Conservation (phyloP, 2,329 filamentous ascomycete species). For the Colletotrichum sp. region DNA sequence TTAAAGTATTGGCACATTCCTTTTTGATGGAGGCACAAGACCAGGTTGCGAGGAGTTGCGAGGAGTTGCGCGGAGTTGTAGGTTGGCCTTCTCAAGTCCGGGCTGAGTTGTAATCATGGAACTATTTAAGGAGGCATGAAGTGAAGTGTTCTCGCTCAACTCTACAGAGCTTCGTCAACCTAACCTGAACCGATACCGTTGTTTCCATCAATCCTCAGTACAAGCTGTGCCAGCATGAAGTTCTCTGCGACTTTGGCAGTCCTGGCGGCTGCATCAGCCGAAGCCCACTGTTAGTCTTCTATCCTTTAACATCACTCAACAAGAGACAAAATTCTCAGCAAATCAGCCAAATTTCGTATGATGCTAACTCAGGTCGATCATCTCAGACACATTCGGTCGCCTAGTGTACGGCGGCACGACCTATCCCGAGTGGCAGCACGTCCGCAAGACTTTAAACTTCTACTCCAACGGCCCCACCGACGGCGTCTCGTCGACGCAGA, state of each 20-base stretch:
- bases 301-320: rapidly evolving
- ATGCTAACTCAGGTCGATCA: not conserved
- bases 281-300: conserved; percentile 6
- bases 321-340: not conserved
- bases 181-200: rapidly evolving
- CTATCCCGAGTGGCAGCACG: conserved; percentile 31
- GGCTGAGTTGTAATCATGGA: not conserved
- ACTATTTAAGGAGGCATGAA: not conserved
- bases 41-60: not conserved
- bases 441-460: conserved; percentile 39
- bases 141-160: not conserved
- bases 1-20: not conserved
- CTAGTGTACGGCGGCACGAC: conserved; percentile 11
- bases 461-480: conserved; percentile 35
- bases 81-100: not conserved
- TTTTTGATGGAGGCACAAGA: not conserved
- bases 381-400: conserved; percentile 10
- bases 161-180: not conserved
- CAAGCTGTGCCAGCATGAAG: not conserved
- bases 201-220: not conserved
- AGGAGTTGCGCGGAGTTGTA: not conserved
- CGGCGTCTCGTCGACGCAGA: conserved; percentile 32
- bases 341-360: not conserved
- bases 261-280: not conserved
- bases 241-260: not conserved